Base-by-base conservation (phyloP, 164 flowering plant genomes). In the Piper longum region DNA sequence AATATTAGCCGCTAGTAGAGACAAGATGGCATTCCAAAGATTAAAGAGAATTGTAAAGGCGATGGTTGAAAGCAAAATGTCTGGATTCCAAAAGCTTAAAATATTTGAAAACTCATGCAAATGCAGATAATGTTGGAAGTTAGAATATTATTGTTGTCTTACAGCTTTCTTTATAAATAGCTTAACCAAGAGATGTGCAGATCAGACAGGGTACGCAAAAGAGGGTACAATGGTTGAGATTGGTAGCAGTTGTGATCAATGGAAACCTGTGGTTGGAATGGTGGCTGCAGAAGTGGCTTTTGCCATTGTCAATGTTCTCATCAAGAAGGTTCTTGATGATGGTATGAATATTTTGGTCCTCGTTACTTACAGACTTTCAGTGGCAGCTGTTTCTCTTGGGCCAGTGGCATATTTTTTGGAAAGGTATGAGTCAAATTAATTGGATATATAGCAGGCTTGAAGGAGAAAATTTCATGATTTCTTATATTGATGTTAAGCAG, bases 271-370 rank as follows among this genome's bases (percentile, higher is more conserved):
- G 48, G 18, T 76, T 48, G 79, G 64, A 14, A 87, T 89, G 89
- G 54, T 85, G 44, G 77, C 70, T 4, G 69, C 84, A 43, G 76
- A 79, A 51, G 73, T 85, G 41, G 80, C 78, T 3, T 77, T 91
- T 16, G 88, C 95, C 17, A 19, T 71, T 7, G 78, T 84, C 62
- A 85, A 89, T 71, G 62, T 89, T 59, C 81, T 91, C 56, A 79
- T 82, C 57, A 82, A 91, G 84, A 79, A 74, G 61, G 87, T 80
- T 36, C 82, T 91, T 54, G 76, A 79, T 65, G 69, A 72, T 17
- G 96, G 92, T 18, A 68, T 80, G 62, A 72, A 75, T 68, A 83
- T 72, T 64, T 70, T 84, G 54, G 81, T 87, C 26, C 59, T 85
- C 19, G 64, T 85, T 70, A 75, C 87, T 3, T 89, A 84, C 69